Evolutionary conservation across 164 flowering plant genomes (phyloP).

Genomic region (Liquidambar formosana): DNA sequence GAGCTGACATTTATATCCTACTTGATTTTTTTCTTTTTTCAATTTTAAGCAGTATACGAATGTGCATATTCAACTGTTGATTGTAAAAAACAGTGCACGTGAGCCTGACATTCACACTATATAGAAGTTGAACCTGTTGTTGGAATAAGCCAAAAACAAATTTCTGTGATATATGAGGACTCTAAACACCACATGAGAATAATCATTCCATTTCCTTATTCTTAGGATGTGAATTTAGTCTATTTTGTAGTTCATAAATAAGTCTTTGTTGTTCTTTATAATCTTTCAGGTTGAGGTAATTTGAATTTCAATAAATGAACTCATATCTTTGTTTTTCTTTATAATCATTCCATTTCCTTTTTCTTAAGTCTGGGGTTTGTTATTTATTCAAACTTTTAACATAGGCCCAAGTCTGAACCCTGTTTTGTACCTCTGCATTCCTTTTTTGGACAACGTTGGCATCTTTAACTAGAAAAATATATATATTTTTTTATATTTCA

Average conservation of each 20-base stretch:
- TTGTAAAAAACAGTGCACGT: not conserved
- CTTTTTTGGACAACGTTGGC: not conserved
- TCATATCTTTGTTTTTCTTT: too few relatives aligned
- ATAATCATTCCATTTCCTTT: too few relatives aligned
- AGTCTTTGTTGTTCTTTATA: too few relatives aligned
- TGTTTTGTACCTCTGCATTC: not conserved
- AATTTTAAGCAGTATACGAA: not conserved
- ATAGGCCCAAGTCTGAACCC: not conserved
- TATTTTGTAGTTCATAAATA: too few relatives aligned
- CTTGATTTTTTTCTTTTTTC: not conserved
- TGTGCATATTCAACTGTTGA: not conserved
- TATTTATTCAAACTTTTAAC: too few relatives aligned
- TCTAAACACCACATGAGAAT: too few relatives aligned
- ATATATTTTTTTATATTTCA: too few relatives aligned
- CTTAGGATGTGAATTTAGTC: too few relatives aligned
- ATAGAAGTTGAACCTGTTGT: not conserved
- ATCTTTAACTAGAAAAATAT: not conserved
- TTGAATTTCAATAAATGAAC: too few relatives aligned
- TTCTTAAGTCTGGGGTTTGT: too few relatives aligned
- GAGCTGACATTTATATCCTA: conserved; percentile 98
- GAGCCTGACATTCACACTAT: not conserved
- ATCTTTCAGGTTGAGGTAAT: too few relatives aligned
- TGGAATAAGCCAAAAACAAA: not conserved
- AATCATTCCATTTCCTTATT: too few relatives aligned
- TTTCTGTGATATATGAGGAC: not conserved